phyloP scores from a whole-genome alignment of 2,329 filamentous ascomycete species.

The Zymoseptoria pseudotritici region DNA sequence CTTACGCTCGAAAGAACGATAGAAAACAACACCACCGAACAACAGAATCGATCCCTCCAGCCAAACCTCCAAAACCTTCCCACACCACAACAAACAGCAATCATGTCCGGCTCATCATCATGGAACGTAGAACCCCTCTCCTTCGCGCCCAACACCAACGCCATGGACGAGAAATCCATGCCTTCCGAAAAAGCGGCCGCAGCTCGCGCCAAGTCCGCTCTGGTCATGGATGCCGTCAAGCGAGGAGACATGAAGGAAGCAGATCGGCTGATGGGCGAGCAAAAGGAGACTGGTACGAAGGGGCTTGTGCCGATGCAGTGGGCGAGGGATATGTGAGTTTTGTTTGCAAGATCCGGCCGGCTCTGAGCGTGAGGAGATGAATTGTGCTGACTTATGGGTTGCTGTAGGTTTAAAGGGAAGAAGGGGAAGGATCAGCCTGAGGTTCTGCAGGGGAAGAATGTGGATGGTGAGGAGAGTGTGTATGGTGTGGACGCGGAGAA shows the following conservation, averaged over 20 bases:
- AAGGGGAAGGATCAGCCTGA: not conserved
- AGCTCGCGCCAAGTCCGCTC: constrained; percentile 16
- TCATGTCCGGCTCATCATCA: constrained; percentile 8
- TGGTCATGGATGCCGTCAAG: constrained; percentile 22
- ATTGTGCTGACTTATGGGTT: not conserved
- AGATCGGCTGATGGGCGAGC: constrained; percentile 17
- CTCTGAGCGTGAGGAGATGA: not conserved
- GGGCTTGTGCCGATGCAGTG: constrained; percentile 1
- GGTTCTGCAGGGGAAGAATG: not conserved
- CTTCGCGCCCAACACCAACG: constrained; percentile 18
- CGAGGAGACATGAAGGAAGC: constrained; percentile 21
- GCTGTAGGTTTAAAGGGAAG: not conserved
- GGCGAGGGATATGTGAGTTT: not conserved
- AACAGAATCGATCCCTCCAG: not conserved
- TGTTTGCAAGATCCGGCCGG: not conserved
- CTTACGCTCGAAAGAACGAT: not conserved
- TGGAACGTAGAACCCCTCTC: constrained; percentile 15
- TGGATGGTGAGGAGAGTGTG: not conserved
- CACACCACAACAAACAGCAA: not conserved
- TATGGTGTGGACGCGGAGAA: not conserved
- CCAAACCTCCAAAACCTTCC: not conserved
- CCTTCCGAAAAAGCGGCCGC: constrained; percentile 18
- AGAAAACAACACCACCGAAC: not conserved
- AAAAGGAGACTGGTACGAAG: constrained; percentile 7
- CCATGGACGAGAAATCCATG: constrained; percentile 18